phyloP scores from a whole-genome alignment of 2,329 filamentous ascomycete species.

The Nemania sp. region DNA sequence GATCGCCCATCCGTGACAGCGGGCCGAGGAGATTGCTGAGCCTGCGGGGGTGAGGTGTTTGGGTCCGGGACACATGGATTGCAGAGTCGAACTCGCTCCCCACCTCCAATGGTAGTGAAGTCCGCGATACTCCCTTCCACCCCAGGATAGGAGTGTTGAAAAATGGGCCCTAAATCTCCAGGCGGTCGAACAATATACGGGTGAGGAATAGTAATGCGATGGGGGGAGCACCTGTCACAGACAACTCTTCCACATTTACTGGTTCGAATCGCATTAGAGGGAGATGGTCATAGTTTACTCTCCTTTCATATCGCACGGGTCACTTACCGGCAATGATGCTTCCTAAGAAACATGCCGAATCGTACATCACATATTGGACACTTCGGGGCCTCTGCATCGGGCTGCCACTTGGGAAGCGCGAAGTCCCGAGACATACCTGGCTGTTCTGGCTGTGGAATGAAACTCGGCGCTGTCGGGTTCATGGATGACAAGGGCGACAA shows the following conservation, averaged over 20 bases:
- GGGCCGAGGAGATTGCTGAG: conserved; percentile 42
- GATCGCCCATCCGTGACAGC: conserved; percentile 23
- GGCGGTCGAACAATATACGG: conserved; percentile 89
- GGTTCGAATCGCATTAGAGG: conserved; percentile 4
- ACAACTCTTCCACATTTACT: conserved; percentile 94
- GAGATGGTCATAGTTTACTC: background rate
- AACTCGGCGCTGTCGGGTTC: conserved; percentile 23
- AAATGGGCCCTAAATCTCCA: conserved; percentile 41
- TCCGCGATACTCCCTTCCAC: conserved; percentile 49
- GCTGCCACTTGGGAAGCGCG: conserved; percentile 80
- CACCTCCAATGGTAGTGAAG: conserved; percentile 54
- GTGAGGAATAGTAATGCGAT: conserved; percentile 91
- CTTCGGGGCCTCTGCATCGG: conserved; percentile 77
- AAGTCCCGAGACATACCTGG: conserved; percentile 47
- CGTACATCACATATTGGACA: conserved; percentile 83
- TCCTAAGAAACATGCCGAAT: conserved; percentile 85
- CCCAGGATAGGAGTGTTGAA: conserved; percentile 45
- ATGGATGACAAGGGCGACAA: conserved; percentile 11
- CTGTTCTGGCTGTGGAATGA: conserved; percentile 10
- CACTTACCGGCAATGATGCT: conserved; percentile 85
- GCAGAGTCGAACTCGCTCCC: conserved; percentile 63
- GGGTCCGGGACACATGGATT: conserved; percentile 67
- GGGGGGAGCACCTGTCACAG: conserved; percentile 86
- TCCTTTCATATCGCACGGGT: background rate
- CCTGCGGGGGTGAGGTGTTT: conserved; percentile 60